Base-by-base conservation (phyloP, 225 moss, liverwort and hornwort species). In the Lunularia cruciata region DNA sequence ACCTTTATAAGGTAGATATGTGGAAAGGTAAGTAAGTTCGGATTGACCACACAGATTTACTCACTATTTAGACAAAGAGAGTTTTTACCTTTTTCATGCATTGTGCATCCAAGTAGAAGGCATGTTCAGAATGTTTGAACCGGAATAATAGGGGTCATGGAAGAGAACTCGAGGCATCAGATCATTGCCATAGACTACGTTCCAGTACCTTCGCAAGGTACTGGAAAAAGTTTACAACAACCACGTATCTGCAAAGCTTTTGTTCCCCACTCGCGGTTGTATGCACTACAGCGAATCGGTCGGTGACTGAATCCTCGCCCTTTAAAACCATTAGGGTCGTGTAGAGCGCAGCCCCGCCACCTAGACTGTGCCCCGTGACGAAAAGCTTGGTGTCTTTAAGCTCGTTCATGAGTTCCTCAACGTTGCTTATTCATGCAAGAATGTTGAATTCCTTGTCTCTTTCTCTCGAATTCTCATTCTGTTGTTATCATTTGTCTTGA, bases 291-390 rank as follows among this genome's bases (percentile, higher is more conserved):
- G 43, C 82, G 0, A 91, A 52, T 64, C 77, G 83, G 26, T 75
- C 60, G 0, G 72, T 71, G 2, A 85, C 0, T 8, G 71, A 72
- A 0, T 57, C 56, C 22, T 87, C 86, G 13, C 79, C 79, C 5
- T 74, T 76, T 57, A 68, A 80, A 43, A 76, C 70, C 58, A 94
- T 27, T 70, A 94, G 78, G n/a, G 78, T 73, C 8, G 81, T 30
- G 70, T 73, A 91, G 6, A 86, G 53, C 9, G 71, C 47, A 0
- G 94, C 78, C 19, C 91, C 87, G 15, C 94, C 94, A 0, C 94
- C 94, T 0, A 94, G 71, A 64, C 84, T 86, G 64, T 94, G 94
- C 0, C 94, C 94, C 0, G 94, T 94, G 78, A 94, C 37, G 72
- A 74, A 83, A 0, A 94, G 54, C 62, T 87, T 87, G 0, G 91